Base-by-base conservation (phyloP, 805 yeast species). In the Candida ovalis region DNA sequence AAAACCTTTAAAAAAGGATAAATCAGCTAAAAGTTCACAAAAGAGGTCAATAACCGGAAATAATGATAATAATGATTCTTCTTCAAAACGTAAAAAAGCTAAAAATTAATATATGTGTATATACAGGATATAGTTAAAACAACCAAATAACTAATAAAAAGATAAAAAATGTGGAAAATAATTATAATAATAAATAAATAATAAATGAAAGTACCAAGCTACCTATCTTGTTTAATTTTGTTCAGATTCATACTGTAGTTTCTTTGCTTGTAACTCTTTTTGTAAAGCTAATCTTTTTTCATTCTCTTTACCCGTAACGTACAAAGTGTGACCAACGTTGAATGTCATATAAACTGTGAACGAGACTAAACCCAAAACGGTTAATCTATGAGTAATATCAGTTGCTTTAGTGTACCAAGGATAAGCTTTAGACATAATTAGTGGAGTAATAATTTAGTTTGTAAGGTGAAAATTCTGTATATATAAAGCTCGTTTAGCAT, bases 341-440 rank as follows among this genome's bases (percentile, higher is more conserved):
- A 75, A 77, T 10, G 72, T 57, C 74, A 80, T 74, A 63, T 76
- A 79, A 45, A 62, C 48, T 2, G 73, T 64, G 52, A 66, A 62
- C 10, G 91, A 91, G 19, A 82, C 77, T 27, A 86, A 71, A 3
- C 85, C 76, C 21, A 85, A 62, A 40, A 86, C 90, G 0, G 88
- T 82, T 50, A 84, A 64, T 69, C 92, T 83, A 66, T 86, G 92
- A 24, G 76, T 77, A 38, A 85, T 76, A 64, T 86, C 92, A 2
- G 88, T 79, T 3, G 78, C 81, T 64, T 80, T 82, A 2, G 85
- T 81, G 64, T 85, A 85, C 92, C 92, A 86, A 42, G 91, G 87
- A 62, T 78, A 78, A 59, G 72, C 71, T 58, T 66, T 69, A 22
- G 80, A 67, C 80, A 76, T 76, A 27, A 28, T 51, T n/a, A n/a